Conservation (phyloP, 1,284 basidiomycete species). For the Pascua sp. region DNA sequence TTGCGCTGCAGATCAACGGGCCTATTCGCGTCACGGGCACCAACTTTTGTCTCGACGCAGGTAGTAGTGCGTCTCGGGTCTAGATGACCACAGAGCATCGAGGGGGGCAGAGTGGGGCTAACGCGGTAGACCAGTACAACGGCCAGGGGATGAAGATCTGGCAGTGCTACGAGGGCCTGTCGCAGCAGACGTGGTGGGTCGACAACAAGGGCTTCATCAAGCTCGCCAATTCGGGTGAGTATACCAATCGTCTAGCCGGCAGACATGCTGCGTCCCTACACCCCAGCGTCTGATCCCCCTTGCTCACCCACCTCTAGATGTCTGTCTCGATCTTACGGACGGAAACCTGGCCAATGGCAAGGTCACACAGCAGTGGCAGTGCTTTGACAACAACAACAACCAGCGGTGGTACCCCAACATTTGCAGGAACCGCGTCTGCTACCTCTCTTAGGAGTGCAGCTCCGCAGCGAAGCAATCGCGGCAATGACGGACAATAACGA, state of each 20-base stretch:
- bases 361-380: conserved; percentile 15
- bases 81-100: too few species aligned
- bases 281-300: too few species aligned
- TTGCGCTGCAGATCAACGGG: conserved; percentile 12
- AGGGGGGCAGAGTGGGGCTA: too few species aligned
- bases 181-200: conserved; percentile 14
- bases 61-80: not conserved
- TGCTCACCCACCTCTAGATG: too few species aligned
- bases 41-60: conserved; percentile 34
- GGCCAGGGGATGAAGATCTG: conserved; percentile 18
- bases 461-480: too few species aligned
- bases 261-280: too few species aligned
- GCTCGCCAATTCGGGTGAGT: too few species aligned
- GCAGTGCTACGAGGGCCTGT: conserved; percentile 13
- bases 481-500: too few species aligned
- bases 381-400: conserved; percentile 12
- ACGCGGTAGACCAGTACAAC: conserved; percentile 6
- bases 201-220: too few species aligned
- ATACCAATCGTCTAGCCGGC: too few species aligned
- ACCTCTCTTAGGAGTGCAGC: too few species aligned
- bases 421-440: too few species aligned
- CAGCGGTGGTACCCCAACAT: conserved; percentile 1
- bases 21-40: conserved; percentile 16
- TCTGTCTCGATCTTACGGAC: conserved; percentile 15
- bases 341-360: conserved; percentile 4